Percentiles rank a stretch among this genome's conserved stretches.
Evolutionary conservation across 2,329 filamentous ascomycete genomes (phyloP).

Genomic region (Biscogniauxia sp.): DNA sequence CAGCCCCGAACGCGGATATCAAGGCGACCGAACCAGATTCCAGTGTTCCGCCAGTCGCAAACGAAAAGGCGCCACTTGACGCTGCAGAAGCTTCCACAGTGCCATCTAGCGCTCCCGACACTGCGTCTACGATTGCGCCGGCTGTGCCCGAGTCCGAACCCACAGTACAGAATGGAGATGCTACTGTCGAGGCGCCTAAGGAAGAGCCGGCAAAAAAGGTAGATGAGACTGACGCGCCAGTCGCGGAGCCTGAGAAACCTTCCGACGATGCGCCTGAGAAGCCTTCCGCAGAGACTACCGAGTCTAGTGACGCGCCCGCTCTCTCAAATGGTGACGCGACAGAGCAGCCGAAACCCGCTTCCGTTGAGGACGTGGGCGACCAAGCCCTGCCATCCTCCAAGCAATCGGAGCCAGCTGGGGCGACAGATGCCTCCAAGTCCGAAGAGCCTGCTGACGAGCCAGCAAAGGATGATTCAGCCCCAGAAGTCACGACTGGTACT

Average conservation of each 20-base stretch:
- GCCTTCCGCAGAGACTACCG: conserved; percentile 12
- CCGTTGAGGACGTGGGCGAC: conserved; percentile 30
- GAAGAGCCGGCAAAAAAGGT: conserved; percentile 22
- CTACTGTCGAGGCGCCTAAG: conserved; percentile 14
- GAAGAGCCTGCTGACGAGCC: conserved; percentile 22
- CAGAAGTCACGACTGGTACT: conserved; percentile 4
- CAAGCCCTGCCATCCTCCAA: conserved; percentile 22
- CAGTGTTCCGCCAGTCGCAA: conserved; percentile 20
- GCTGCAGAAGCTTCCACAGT: conserved; percentile 20
- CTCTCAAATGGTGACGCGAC: conserved; percentile 20
- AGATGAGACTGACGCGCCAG: conserved; percentile 17
- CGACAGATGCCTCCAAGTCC: conserved; percentile 15
- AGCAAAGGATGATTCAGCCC: conserved; percentile 12
- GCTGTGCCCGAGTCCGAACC: conserved; percentile 14
- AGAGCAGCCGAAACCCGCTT: conserved; percentile 28
- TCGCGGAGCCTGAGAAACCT: conserved; percentile 24
- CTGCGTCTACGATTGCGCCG: conserved; percentile 8
- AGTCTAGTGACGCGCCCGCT: conserved; percentile 10
- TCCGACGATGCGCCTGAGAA: conserved; percentile 14
- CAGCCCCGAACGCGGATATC: conserved; percentile 21
- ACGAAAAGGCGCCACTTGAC: conserved; percentile 21
- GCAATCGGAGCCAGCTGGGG: conserved; percentile 9
- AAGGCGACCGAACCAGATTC: conserved; percentile 19
- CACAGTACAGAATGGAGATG: conserved; percentile 13
- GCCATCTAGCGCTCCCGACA: conserved; percentile 14